Evolutionary conservation across 2,329 filamentous ascomycete species (phyloP).

Genomic region (Westerdykella ornata): DNA sequence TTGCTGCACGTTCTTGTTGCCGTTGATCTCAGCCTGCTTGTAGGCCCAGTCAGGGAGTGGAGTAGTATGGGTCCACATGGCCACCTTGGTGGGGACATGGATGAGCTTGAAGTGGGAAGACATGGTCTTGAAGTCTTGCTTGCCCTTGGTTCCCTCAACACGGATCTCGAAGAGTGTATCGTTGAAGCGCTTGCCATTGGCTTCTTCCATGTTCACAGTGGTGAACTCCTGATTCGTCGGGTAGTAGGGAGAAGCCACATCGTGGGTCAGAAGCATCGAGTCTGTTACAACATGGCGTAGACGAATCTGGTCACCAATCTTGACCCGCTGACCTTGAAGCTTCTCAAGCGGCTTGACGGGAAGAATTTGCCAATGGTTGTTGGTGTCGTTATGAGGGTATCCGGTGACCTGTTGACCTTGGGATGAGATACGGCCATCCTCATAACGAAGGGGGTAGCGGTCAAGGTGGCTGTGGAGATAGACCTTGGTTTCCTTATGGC

Average conservation of each 20-base stretch:
- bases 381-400: constrained; percentile 96
- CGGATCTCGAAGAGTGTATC: constrained; percentile 91
- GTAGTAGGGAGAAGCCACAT: constrained; percentile 92
- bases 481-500: constrained; percentile 95
- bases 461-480: constrained; percentile 92
- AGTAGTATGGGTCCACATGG: constrained; percentile 97
- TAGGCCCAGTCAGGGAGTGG: constrained; percentile 96
- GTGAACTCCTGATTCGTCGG: constrained; percentile 99
- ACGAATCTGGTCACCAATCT: constrained; percentile 78
- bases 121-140: constrained; percentile 81
- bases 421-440: constrained; percentile 93
- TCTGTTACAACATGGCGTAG: constrained; percentile 83
- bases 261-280: constrained; percentile 81
- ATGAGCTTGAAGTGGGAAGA: constrained; percentile 93
- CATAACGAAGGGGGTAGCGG: constrained; percentile 86
- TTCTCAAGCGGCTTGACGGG: constrained; percentile 52
- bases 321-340: constrained; percentile 58
- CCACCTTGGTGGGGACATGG: constrained; percentile 89
- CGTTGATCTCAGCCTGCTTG: constrained; percentile 98
- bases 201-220: constrained; percentile 65
- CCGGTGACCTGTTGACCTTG: constrained; percentile 96
- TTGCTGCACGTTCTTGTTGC: constrained; percentile 89
- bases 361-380: constrained; percentile 95
- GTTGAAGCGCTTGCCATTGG: constrained; percentile 65
- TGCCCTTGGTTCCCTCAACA: constrained; percentile 75